phyloP scores from a whole-genome alignment of 805 yeast species.

The Starmerella apis region DNA sequence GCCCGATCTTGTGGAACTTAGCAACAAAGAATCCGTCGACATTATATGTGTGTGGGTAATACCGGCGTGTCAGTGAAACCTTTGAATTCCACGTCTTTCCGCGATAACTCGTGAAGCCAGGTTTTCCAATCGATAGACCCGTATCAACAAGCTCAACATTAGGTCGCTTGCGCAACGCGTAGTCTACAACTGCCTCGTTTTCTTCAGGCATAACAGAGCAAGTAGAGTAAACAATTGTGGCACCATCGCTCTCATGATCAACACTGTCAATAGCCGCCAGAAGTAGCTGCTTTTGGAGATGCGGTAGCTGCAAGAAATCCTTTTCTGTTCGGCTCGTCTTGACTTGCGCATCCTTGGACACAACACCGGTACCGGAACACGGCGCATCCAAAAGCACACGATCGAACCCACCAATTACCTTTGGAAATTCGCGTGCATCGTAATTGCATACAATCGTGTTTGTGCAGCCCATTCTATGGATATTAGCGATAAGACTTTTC shows the following conservation, averaged over 20 bases:
- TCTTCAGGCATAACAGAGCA: slow-evolving; percentile 98
- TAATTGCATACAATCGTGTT: slow-evolving; percentile 94
- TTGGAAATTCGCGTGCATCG: slow-evolving; percentile 97
- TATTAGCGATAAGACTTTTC: slow-evolving; percentile 90
- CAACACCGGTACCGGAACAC: slow-evolving; percentile 99
- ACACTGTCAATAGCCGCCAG: slow-evolving; percentile 95
- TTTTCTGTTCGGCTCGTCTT: slow-evolving; percentile 89
- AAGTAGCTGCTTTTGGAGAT: slow-evolving; percentile 84
- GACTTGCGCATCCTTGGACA: slow-evolving; percentile 92
- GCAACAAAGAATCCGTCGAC: slow-evolving; percentile 99
- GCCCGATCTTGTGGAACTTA: slow-evolving; percentile 80
- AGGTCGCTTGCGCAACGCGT: slow-evolving; percentile 90
- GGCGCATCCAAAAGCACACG: slow-evolving; percentile 95
- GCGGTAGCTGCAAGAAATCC: slow-evolving; percentile 94
- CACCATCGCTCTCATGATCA: slow-evolving; percentile 72
- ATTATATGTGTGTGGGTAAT: slow-evolving; percentile 96
- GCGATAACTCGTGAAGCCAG: slow-evolving; percentile 85
- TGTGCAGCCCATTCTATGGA: slow-evolving; percentile 92
- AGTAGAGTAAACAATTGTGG: slow-evolving; percentile 89
- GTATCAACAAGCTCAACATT: slow-evolving; percentile 90
- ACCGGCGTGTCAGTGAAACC: slow-evolving; percentile 76
- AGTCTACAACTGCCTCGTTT: slow-evolving; percentile 97
- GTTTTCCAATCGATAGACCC: slow-evolving; percentile 86
- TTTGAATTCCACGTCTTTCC: slow-evolving; percentile 82
- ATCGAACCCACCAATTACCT: slow-evolving; percentile 96